These are phyloP conservation scores for Draba incana DNA, from an alignment of 345 rosid genomes.

Conservation along the genomic window DNA sequence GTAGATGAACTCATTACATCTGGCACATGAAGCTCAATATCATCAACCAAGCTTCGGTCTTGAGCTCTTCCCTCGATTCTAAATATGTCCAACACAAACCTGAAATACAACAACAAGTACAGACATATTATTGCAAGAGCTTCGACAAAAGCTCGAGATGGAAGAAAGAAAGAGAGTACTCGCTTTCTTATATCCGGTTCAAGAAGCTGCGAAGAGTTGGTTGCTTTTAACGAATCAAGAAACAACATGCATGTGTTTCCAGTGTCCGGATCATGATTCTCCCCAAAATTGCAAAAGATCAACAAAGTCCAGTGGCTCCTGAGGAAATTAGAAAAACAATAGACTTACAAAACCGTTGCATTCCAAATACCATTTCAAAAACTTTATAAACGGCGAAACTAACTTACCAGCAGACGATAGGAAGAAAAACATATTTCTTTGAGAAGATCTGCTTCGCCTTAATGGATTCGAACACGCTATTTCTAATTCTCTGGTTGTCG, in stretches of 20 bases:
- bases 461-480: conserved; percentile 56
- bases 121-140: background rate
- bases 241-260: conserved; percentile 61
- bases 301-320: conserved; percentile 81
- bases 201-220: conserved; percentile 46
- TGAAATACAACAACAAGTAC: conserved; percentile 33
- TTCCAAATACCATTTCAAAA: background rate
- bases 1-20: conserved; percentile 43
- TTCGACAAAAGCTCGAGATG: background rate
- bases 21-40: conserved; percentile 61
- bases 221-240: conserved; percentile 67
- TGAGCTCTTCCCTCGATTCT: conserved; percentile 58
- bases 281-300: conserved; percentile 74
- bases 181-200: conserved; percentile 72
- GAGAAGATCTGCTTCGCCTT: conserved; percentile 58
- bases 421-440: conserved; percentile 70
- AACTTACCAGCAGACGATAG: conserved; percentile 65
- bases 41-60: conserved; percentile 40
- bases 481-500: conserved; percentile 36
- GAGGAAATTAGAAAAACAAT: conserved; percentile 2
- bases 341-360: background rate
- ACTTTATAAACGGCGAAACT: background rate
- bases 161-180: conserved; percentile 13
- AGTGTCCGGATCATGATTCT: conserved; percentile 46
- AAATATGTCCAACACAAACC: conserved; percentile 67